A percentile compares a stretch with the other conserved stretches of the same genome.
phyloP scores from a whole-genome alignment of 768 basidiomycete genomes.

The Zangia roseola region DNA sequence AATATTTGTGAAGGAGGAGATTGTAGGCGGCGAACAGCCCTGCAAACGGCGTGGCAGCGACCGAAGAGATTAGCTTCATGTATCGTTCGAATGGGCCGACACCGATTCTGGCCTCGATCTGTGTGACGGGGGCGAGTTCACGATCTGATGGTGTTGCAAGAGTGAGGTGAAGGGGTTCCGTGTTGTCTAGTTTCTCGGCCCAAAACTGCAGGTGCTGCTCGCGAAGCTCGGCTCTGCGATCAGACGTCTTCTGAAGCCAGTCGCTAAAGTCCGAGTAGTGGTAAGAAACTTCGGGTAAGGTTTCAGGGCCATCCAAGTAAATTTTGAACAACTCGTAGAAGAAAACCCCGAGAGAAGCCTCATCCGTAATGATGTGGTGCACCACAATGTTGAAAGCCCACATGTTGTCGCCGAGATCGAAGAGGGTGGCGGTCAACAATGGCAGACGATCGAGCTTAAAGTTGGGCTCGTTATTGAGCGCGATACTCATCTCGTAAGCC shows the following conservation, averaged over 20 bases:
- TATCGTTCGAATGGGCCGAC: constrained; percentile 20
- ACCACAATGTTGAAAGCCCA: constrained; percentile 32
- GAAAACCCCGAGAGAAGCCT: constrained; percentile 29
- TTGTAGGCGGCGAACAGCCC: constrained; percentile 34
- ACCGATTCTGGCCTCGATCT: constrained; percentile 24
- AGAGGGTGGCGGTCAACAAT: constrained; percentile 27
- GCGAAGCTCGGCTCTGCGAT: constrained; percentile 27
- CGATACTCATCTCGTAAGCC: constrained; percentile 32
- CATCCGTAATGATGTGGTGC: constrained; percentile 33
- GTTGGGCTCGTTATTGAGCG: constrained; percentile 20
- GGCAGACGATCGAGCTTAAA: constrained; percentile 28
- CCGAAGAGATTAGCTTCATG: constrained; percentile 15
- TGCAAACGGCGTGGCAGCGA: constrained; percentile 25
- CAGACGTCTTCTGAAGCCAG: constrained; percentile 28
- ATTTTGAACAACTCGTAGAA: constrained; percentile 30
- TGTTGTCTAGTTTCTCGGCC: constrained; percentile 17
- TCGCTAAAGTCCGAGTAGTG: constrained; percentile 23
- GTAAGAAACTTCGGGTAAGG: constrained; percentile 23
- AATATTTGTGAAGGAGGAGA: constrained; percentile 34
- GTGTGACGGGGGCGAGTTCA: constrained; percentile 29
- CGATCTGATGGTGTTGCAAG: constrained; percentile 27
- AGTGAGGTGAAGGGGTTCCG: constrained; percentile 19
- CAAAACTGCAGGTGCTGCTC: constrained; percentile 27
- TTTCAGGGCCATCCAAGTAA: constrained; percentile 27
- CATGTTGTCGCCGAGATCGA: constrained; percentile 15